Conservation (phyloP, 139 green algal genomes). For the Chlorella sp. region DNA sequence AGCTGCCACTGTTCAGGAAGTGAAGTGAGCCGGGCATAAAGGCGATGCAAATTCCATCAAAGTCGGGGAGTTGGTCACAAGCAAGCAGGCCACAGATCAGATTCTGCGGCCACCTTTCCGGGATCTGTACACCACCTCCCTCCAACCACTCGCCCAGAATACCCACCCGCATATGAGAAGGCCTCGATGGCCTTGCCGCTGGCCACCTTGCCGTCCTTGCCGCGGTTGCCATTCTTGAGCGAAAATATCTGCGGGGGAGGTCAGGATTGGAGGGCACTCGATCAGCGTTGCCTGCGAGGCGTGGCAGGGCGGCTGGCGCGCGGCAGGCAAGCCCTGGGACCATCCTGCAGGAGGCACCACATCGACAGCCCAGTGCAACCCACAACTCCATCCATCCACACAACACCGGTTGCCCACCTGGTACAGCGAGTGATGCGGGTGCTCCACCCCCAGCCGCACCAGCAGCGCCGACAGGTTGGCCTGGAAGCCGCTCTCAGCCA, state of each 20-base stretch:
- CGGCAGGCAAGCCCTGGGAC: not conserved
- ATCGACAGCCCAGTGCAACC: not conserved
- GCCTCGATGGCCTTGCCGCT: conserved; percentile 9
- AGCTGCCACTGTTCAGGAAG: too few species aligned
- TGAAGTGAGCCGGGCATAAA: too few species aligned
- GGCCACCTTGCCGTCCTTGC: conserved; percentile 29
- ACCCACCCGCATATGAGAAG: conserved; percentile 18
- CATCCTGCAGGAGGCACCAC: too few species aligned
- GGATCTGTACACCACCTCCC: not conserved
- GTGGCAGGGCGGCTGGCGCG: not conserved
- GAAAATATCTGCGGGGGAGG: conserved; percentile 47
- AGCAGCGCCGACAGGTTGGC: conserved; percentile 57
- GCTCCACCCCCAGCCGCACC: conserved; percentile 68
- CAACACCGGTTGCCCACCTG: conserved; percentile 45
- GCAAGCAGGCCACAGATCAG: too few species aligned
- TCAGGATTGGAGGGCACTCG: too few species aligned
- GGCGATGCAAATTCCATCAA: too few species aligned
- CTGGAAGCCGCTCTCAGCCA: conserved; percentile 45
- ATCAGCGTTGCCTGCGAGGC: not conserved
- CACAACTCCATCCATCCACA: not conserved
- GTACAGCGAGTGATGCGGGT: conserved; percentile 88
- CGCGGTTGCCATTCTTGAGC: conserved; percentile 72
- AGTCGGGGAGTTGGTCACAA: too few species aligned
- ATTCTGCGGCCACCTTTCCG: too few species aligned
- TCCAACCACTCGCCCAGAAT: not conserved